Conservation (phyloP, 2,329 filamentous ascomycete species). For the Ophiostoma populinum region DNA sequence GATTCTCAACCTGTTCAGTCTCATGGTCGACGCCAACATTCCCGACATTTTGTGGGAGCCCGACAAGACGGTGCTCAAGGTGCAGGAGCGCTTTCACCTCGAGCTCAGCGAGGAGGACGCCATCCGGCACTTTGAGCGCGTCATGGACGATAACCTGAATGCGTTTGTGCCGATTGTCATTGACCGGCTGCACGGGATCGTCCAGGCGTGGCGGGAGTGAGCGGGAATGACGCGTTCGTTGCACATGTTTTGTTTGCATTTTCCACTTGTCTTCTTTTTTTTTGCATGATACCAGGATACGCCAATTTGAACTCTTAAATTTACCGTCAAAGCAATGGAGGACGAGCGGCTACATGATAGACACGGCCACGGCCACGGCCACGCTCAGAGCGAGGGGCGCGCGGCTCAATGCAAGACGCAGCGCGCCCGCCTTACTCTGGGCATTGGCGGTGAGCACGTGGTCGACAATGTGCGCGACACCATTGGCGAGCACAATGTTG, state of each 20-base stretch:
- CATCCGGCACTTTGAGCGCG: constrained; percentile 66
- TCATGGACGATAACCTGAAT: constrained; percentile 82
- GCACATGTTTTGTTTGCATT: neutral
- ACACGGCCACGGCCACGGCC: too few species aligned
- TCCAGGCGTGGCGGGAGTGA: constrained; percentile 73
- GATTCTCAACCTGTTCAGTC: constrained; percentile 83
- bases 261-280: neutral
- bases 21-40: constrained; percentile 97
- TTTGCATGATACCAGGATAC: too few species aligned
- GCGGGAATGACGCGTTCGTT: neutral
- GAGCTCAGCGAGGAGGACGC: constrained; percentile 88
- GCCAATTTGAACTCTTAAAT: too few species aligned
- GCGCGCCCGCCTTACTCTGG: too few species aligned
- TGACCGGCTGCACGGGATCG: constrained; percentile 83
- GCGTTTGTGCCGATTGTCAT: constrained; percentile 87
- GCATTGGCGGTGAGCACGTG: too few species aligned
- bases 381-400: too few species aligned
- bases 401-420: too few species aligned
- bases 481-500: constrained; percentile 10
- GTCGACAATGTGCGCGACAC: constrained; percentile 8
- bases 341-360: too few species aligned
- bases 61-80: constrained; percentile 86
- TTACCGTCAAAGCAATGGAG: too few species aligned
- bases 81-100: constrained; percentile 84
- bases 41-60: constrained; percentile 85